These are phyloP conservation scores for Populus hybrid DNA, from an alignment of 441 rosid genomes.

Conservation along the genomic window DNA sequence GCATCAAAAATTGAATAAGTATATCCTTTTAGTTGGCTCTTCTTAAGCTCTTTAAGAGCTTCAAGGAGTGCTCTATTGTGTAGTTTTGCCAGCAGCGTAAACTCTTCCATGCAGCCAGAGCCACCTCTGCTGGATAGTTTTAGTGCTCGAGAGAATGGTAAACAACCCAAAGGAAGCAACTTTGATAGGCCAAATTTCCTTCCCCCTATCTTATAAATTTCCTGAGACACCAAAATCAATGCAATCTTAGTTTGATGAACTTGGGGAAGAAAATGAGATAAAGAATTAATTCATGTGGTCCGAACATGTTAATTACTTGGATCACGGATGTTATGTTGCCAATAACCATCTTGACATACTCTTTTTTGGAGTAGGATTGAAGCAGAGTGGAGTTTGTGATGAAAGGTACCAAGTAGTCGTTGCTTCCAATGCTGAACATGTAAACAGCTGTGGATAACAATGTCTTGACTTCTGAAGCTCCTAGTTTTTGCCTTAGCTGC, in stretches of 20 bases:
- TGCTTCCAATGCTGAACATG: conserved; percentile 27
- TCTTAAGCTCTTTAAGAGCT: conserved; percentile 24
- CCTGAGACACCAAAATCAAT: neutral
- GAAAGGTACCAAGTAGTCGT: conserved; percentile 17
- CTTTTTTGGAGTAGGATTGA: neutral
- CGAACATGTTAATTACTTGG: conserved; percentile 24
- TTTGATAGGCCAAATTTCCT: conserved; percentile 7
- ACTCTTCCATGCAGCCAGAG: conserved; percentile 24
- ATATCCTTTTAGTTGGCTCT: conserved; percentile 20
- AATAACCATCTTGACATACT: conserved; percentile 31
- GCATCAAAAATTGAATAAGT: conserved; percentile 32
- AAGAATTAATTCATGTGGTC: neutral
- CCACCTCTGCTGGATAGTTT: neutral
- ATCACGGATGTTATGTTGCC: conserved; percentile 36
- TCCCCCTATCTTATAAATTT: conserved; percentile 3
- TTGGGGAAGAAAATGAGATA: neutral
- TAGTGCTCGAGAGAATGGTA: conserved; percentile 18
- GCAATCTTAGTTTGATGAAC: neutral
- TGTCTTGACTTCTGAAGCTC: conserved; percentile 5
- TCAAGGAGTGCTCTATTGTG: conserved; percentile 27
- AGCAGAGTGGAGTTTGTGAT: neutral
- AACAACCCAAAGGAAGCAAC: neutral
- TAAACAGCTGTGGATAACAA: conserved; percentile 22
- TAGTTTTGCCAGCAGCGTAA: conserved; percentile 16
- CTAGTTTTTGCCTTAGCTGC: conserved; percentile 18